Evolutionary conservation across 2,329 filamentous ascomycete genomes (phyloP), one percentile per base, ranked within the genome.

Genomic region (Exserohilum turcica): DNA sequence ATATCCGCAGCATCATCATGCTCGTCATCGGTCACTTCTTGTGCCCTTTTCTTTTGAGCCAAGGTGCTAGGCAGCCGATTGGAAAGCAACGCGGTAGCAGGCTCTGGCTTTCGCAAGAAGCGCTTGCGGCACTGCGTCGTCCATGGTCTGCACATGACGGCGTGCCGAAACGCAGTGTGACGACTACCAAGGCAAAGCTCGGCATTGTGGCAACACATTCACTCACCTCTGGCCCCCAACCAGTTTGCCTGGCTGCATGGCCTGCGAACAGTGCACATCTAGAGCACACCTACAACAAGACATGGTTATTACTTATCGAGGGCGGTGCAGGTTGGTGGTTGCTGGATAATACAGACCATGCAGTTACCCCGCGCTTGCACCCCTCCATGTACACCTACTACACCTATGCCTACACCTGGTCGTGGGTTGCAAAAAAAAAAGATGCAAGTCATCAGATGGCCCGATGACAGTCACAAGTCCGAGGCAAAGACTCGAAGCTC

Each of bases 301-400:
- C 29, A 33, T 27, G 5, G 12, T 46, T 42, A 24, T 45, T 27
- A 7, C 15, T 46, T 42, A 24, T 45, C 38, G 31, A 40, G 33
- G 27, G 46, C 42, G 43, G 48, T 43, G 32, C 33, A 27, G 45
- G 54, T 56, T 37, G 54, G 57, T 43, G 54, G 59, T 63, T 39
- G 48, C 55, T 62, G 38, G 59, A 52, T 56, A 56, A 55, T 32
- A 43, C 36, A 24, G 39, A n/a, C n/a, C 39, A 42, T 45, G 19
- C 48, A 40, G 38, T 48, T 56, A 56, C 62, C 64, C 62, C 64
- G 56, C 63, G 60, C 44, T 45, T 15, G 35, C 54, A 48, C 51
- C 51, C 35, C 38, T 36, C 56, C 21, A 24, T 24, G 7, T 24
- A 24, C n/a, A n/a, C n/a, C n/a, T n/a, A n/a, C n/a, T n/a, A n/a